Conservation (phyloP, 2,329 filamentous ascomycete species). For the Acarospora socialis region DNA sequence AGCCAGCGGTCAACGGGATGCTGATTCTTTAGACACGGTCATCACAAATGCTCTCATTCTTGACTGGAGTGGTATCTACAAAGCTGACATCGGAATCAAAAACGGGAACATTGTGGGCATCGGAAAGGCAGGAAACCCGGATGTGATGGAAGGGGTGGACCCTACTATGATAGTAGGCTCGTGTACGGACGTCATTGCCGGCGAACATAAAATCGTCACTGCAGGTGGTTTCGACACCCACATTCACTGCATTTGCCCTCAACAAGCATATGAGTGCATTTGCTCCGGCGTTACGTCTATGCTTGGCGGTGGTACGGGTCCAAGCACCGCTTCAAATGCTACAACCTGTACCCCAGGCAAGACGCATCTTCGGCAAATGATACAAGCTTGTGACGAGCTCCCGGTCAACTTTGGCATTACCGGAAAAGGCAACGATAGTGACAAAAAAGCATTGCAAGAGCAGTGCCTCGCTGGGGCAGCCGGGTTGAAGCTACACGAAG, state of each 20-base stretch:
- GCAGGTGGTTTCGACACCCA: slow-evolving; percentile 82
- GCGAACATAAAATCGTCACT: slow-evolving; percentile 79
- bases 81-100: slow-evolving; percentile 92
- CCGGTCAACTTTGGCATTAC: slow-evolving; percentile 89
- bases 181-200: slow-evolving; percentile 84
- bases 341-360: slow-evolving; percentile 87
- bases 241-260: slow-evolving; percentile 89
- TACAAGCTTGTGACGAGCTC: slow-evolving; percentile 68
- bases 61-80: slow-evolving; percentile 87
- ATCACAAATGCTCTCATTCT: slow-evolving; percentile 82
- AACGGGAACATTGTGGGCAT: slow-evolving; percentile 74
- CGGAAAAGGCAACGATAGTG: slow-evolving; percentile 82
- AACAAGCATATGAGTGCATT: slow-evolving; percentile 73
- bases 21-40: slow-evolving; percentile 66
- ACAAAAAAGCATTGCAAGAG: slow-evolving; percentile 55
- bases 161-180: slow-evolving; percentile 68
- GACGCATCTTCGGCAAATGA: slow-evolving; percentile 73
- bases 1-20: slow-evolving; percentile 59
- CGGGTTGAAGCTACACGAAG: slow-evolving; percentile 87
- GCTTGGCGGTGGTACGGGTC: slow-evolving; percentile 80
- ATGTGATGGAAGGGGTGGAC: slow-evolving; percentile 82
- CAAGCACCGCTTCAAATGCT: slow-evolving; percentile 80
- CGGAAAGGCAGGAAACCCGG: slow-evolving; percentile 92
- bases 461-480: slow-evolving; percentile 73
- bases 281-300: slow-evolving; percentile 80